These are phyloP conservation scores for Leccinum incarnatum DNA, from an alignment of 768 basidiomycete species.

Conservation along the genomic window DNA sequence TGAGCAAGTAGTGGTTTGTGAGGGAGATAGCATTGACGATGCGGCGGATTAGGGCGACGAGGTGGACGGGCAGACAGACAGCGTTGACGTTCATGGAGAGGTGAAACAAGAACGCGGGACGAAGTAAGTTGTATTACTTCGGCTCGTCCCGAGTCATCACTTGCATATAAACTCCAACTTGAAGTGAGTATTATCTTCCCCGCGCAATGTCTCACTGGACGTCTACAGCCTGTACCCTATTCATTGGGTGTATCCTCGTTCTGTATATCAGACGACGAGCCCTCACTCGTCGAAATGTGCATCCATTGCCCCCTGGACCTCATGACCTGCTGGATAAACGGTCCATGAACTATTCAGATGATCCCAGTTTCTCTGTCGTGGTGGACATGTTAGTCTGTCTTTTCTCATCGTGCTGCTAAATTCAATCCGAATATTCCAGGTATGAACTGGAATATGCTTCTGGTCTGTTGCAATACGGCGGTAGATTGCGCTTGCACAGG, in stretches of 20 bases:
- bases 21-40: slow-evolving; percentile 69
- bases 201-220: not conserved
- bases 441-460: slow-evolving; percentile 9
- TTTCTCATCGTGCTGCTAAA: not conserved
- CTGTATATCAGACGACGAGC: not conserved
- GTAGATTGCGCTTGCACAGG: slow-evolving; percentile 19
- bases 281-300: not conserved
- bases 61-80: slow-evolving; percentile 53
- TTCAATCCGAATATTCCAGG: not conserved
- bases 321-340: slow-evolving; percentile 45
- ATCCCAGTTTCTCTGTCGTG: slow-evolving; percentile 31
- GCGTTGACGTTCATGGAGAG: slow-evolving; percentile 33
- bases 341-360: slow-evolving; percentile 45
- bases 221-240: not conserved
- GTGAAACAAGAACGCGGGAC: too few relatives aligned
- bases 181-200: not conserved
- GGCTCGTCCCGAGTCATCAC: too few relatives aligned
- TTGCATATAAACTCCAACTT: not conserved
- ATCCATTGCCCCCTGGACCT: slow-evolving; percentile 22
- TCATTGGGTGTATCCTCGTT: not conserved
- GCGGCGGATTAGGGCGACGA: slow-evolving; percentile 59
- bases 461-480: slow-evolving; percentile 15
- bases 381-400: slow-evolving; percentile 2
- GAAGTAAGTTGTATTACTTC: too few relatives aligned
- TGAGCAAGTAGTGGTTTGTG: slow-evolving; percentile 44